Base-by-base conservation (phyloP, 768 basidiomycete genomes). In the Suillus occidentalis region DNA sequence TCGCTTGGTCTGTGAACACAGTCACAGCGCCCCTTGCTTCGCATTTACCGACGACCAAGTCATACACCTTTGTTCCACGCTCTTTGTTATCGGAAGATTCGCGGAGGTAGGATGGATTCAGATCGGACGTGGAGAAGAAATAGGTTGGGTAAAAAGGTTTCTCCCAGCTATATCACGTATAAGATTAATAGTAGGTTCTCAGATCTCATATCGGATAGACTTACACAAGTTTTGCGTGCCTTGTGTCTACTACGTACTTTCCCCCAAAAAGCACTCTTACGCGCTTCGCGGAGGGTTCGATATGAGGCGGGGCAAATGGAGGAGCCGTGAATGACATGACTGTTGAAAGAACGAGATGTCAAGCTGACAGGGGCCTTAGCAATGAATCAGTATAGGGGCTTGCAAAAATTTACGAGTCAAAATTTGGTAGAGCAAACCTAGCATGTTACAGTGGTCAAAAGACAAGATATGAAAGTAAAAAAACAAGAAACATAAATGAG, bases 201-300 rank as follows among this genome's bases (percentile, higher is more conserved):
- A 40, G 31, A 31, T 31, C 31, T 31, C 2, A 31, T 8, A n/a
- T 16, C 20, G 10, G 13, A 45, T n/a, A n/a, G n/a, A 63, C n/a
- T 25, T 87, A 78, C 47, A 49, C 47, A 25, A 25, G 47, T 68
- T 85, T 88, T 20, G 87, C 81, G 12, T 83, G 77, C n/a, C 64
- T 76, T 1, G 85, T 85, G 68, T 89, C 87, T 53, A 88, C 78
- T 50, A 89, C 70, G 61, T 81, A 83, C 58, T 80, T 72, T 2
- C 85, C 85, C 6, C 72, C 78, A 56, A 85, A 85, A 43, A 87
- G 72, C 10, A 49, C 47, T 13, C 47, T 49, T 13, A 49, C 47
- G 6, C 47, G 47, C 47, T 49, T 49, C 13, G 6, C 13, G 22
- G 13, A 49, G 13, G 47, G 7, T 22, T 49, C 47, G 6, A 49